Base-by-base conservation (phyloP, 495 filamentous ascomycete genomes). In the Lasiosphaeris hirsuta region DNA sequence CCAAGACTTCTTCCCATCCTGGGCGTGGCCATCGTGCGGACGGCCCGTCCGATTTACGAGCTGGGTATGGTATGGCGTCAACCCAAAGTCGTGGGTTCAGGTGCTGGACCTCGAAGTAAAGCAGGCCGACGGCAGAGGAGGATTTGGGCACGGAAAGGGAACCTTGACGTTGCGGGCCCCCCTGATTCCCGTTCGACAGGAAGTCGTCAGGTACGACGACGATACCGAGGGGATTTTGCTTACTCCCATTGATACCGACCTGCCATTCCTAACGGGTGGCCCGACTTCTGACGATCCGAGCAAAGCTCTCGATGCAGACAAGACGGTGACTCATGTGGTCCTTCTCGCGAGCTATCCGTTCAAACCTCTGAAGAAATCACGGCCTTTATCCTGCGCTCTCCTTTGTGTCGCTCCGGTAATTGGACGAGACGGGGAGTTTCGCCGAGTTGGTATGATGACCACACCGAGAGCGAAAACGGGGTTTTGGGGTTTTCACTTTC, bases 11-110 rank as follows among this genome's bases (percentile, higher is more conserved):
- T 51, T 51, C 17, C 49, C 49, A 39, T 51, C 49, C 3, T 51
- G 49, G 49, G 49, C 49, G 13, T 51, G 49, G 49, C 49, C 36
- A 15, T 51, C 49, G 30, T 51, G 49, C n/a, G 49, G 49, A 13
- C 39, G 49, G 19, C 49, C 49, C 14, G 34, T 51, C 49, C 8
- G 49, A 7, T 51, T 51, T 11, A 51, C 49, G 2, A 51, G 49
- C 49, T 51, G 49, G 49, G 13, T 51, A 15, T 51, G 49, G 49
- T 51, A 51, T 15, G 49, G 49, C 33, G 49, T 51, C 1, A 13
- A 51, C 19, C 33, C 49, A 38, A 51, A 51, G 13, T 19, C 49
- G 7, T 51, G 49, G 49, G 49, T 13, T 3, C 49, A 39, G n/a
- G 49, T 51, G 36, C 49, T 51, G 19, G 49, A 51, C 13, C 49